Conservation (phyloP, 1,284 basidiomycete genomes). For the Phylloboletellus chloephorus region DNA sequence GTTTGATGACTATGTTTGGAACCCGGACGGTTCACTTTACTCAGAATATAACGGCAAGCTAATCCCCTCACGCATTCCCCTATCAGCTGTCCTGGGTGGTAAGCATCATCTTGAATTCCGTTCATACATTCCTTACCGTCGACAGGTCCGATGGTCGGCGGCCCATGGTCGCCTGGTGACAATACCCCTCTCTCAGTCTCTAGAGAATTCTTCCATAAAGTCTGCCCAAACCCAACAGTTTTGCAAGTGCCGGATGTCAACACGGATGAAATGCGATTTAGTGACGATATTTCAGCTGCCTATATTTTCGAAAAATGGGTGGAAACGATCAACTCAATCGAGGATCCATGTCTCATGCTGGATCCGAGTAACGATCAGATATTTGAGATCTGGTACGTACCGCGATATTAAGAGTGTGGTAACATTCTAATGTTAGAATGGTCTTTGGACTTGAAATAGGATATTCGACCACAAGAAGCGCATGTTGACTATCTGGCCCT, state of each 20-base stretch:
- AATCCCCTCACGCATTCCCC: slow-evolving; percentile 35
- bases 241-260: slow-evolving; percentile 28
- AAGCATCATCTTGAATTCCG: not conserved
- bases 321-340: slow-evolving; percentile 27
- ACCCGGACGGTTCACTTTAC: slow-evolving; percentile 24
- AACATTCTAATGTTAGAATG: slow-evolving; percentile 4
- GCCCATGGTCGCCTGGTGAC: slow-evolving; percentile 30
- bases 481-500: slow-evolving; percentile 35
- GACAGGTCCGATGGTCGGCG: slow-evolving; percentile 39
- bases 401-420: not conserved
- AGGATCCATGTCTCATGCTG: slow-evolving; percentile 35
- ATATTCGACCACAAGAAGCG: slow-evolving; percentile 32
- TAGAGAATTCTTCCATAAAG: slow-evolving; percentile 33
- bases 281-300: slow-evolving; percentile 17
- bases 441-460: slow-evolving; percentile 18
- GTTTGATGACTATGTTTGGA: slow-evolving; percentile 39
- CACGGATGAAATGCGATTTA: slow-evolving; percentile 26
- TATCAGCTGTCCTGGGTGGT: slow-evolving; percentile 32
- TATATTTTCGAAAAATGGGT: slow-evolving; percentile 35
- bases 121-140: not conserved
- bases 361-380: slow-evolving; percentile 19
- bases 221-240: slow-evolving; percentile 35
- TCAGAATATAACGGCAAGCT: slow-evolving; percentile 30
- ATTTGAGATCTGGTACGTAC: slow-evolving; percentile 32
- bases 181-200: slow-evolving; percentile 34